These are phyloP conservation scores for Oryza glumipatula DNA, from an alignment of 176 grass and related monocot species.

Conservation along the genomic window DNA sequence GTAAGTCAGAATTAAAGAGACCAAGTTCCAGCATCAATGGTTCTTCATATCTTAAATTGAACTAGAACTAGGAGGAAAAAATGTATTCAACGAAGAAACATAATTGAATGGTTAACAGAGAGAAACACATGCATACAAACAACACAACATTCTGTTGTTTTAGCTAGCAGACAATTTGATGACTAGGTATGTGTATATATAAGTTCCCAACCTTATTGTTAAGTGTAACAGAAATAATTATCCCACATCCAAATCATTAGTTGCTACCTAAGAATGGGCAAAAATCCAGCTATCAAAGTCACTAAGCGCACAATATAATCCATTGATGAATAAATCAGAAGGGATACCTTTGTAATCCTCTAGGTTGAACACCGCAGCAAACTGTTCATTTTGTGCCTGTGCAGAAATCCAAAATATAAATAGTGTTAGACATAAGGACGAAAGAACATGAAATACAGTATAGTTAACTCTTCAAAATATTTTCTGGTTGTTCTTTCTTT, in stretches of 20 bases:
- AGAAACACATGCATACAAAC: conserved; percentile 15
- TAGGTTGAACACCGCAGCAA: conserved; percentile 83
- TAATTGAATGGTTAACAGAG: conserved; percentile 24
- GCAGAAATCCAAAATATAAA: conserved; percentile 33
- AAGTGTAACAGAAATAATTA: conserved; percentile 5
- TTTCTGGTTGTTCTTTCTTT: conserved; percentile 1
- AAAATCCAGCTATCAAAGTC: conserved; percentile 2
- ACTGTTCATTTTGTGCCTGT: conserved; percentile 94
- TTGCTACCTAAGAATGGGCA: conserved; percentile 23
- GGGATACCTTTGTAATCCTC: conserved; percentile 90
- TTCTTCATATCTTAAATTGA: not conserved
- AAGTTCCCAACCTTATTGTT: not conserved
- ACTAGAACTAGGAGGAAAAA: conserved; percentile 8
- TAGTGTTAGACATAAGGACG: conserved; percentile 9
- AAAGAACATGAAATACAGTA: conserved; percentile 35
- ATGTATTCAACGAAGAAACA: conserved; percentile 19
- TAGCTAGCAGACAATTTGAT: conserved; percentile 40
- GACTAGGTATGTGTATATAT: not conserved
- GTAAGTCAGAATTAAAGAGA: conserved; percentile 18
- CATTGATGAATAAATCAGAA: not conserved
- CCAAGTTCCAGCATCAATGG: conserved; percentile 2
- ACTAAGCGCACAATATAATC: not conserved
- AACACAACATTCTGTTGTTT: not conserved
- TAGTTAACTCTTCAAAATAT: conserved; percentile 6
- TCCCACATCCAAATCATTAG: not conserved